A percentile compares a stretch with the other conserved stretches of the same genome.
These are phyloP conservation scores for Blastocystis sp. DNA, from an alignment of 352 stramenopile genomes.

Conservation along the genomic window DNA sequence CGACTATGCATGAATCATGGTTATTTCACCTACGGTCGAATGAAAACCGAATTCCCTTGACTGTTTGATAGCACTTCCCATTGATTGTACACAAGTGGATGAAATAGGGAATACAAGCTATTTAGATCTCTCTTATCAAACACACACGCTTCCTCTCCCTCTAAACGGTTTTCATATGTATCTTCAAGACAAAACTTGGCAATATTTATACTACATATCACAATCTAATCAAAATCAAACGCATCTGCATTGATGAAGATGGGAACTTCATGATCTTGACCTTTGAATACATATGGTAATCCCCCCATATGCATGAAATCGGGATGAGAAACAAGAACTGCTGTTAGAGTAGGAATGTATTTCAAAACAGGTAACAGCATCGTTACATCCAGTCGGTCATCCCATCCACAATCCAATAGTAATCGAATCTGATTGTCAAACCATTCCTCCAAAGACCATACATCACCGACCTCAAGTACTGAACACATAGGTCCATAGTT, in stretches of 20 bases:
- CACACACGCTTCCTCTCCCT: constrained; percentile 64
- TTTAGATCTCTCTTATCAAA: constrained; percentile 65
- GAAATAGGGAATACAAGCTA: constrained; percentile 64
- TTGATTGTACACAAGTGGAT: constrained; percentile 67
- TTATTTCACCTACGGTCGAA: constrained; percentile 26
- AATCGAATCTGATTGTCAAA: constrained; percentile 64
- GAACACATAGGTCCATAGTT: constrained; percentile 28
- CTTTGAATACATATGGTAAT: constrained; percentile 44
- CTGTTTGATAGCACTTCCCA: constrained; percentile 61
- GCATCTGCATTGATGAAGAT: constrained; percentile 59
- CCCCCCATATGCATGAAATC: constrained; percentile 66
- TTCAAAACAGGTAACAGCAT: constrained; percentile 65
- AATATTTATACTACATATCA: constrained; percentile 35
- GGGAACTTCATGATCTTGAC: constrained; percentile 5
- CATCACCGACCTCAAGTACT: constrained; percentile 17
- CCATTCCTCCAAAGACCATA: neutral
- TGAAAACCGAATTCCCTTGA: constrained; percentile 8
- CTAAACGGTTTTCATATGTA: constrained; percentile 35
- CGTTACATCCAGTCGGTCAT: constrained; percentile 66
- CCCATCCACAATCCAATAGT: constrained; percentile 67
- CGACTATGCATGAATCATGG: neutral
- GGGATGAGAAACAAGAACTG: constrained; percentile 67
- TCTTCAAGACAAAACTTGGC: constrained; percentile 40
- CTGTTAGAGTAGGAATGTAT: constrained; percentile 65
- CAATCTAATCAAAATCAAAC: neutral